These are phyloP conservation scores for Coemansia umbellata DNA, from an alignment of 192 early-diverging fungal species.

Conservation along the genomic window DNA sequence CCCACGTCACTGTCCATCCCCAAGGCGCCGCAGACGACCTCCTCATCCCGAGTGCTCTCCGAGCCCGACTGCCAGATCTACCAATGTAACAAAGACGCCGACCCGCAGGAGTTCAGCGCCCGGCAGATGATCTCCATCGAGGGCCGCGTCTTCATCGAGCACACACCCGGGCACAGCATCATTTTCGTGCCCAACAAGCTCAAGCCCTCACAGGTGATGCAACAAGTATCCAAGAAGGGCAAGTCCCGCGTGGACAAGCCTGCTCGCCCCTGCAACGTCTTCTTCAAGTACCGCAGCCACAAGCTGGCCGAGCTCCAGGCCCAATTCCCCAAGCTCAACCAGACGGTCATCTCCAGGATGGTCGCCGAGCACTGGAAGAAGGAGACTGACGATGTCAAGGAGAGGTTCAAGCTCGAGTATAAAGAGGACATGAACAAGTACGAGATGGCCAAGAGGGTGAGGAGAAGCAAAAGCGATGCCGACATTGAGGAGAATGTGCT, in stretches of 20 bases:
- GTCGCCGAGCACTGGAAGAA: conserved; percentile 50
- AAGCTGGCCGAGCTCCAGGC: conserved; percentile 38
- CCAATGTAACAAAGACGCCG: conserved; percentile 13
- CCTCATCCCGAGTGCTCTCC: conserved; percentile 24
- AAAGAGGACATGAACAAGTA: conserved; percentile 44
- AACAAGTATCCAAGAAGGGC: background rate
- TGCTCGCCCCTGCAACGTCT: conserved; percentile 48
- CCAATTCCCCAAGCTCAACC: conserved; percentile 44
- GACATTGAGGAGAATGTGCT: background rate
- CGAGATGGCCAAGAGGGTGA: conserved; percentile 36
- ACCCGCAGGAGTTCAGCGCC: conserved; percentile 15
- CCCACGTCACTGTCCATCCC: conserved; percentile 7
- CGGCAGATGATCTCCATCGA: conserved; percentile 34
- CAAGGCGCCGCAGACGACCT: conserved; percentile 11
- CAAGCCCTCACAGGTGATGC: conserved; percentile 4
- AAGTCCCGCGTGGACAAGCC: conserved; percentile 20
- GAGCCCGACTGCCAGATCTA: conserved; percentile 35
- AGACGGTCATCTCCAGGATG: conserved; percentile 51
- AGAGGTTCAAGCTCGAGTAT: conserved; percentile 36
- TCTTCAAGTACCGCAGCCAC: conserved; percentile 53
- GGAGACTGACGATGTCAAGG: conserved; percentile 42
- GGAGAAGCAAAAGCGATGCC: conserved; percentile 1
- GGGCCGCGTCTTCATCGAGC: conserved; percentile 41
- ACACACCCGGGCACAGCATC: conserved; percentile 39
- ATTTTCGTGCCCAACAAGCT: conserved; percentile 26